Base-by-base conservation (phyloP, 305 asterid species). In the Solanum hybrid region DNA sequence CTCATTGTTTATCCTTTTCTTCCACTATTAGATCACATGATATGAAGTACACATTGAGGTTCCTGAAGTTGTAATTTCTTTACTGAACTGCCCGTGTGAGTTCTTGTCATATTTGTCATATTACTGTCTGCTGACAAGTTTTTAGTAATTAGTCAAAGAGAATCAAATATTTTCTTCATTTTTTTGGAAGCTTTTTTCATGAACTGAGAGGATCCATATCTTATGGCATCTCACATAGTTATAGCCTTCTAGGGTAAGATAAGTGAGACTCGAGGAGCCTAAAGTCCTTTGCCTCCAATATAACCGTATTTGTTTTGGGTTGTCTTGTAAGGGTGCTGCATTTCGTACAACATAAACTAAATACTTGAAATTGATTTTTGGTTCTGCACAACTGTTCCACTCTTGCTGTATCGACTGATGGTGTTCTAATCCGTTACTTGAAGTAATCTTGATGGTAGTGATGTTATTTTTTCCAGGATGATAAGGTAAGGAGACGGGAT, bases 401-500 rank as follows among this genome's bases (percentile, higher is more conserved):
- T 40, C 86, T 60, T 27, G 71, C 37, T 82, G 73, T 35, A 82
- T 81, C 3, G 5, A 42, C 86, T 42, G 69, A 38, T 42, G 26
- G 27, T 82, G 73, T 17, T 42, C 14, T 17, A 82, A 10, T 14
- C 27, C 20, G 40, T 82, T 82, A 29, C 29, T 8, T 13, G 14
- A 82, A 27, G 72, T 82, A 46, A 31, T 82, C 38, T 84, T 84
- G 87, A 82, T 71, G 77, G 77, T 17, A 81, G 26, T 35, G 37
- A 42, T 84, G 86, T 84, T 31, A 5, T 51, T 51, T 40, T 51
- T 84, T 5, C 31, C 38, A 84, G 87, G 87, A 46, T 84, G 87
- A 46, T 10, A 84, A 84, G 87, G 72, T 84, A 84, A 84, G 87
- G 87, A 84, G 87, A 51, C 42, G 87, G 20, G 87, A 84, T 84